Conservation (phyloP, 768 basidiomycete species). For the Tylopilus plumbeoviolaceoides region DNA sequence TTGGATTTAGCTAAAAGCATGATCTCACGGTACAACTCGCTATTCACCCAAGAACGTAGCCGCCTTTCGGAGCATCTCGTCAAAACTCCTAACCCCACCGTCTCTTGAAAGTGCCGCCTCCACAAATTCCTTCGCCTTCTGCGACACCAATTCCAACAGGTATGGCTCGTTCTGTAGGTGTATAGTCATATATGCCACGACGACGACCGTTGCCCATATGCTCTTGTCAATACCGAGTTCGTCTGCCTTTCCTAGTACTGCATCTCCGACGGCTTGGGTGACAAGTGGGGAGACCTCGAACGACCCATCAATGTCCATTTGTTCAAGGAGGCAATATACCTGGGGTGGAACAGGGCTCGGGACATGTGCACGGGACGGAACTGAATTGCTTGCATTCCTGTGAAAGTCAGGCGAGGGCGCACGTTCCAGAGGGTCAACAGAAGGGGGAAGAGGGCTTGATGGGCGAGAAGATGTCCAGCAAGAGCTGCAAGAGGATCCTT, state of each 20-base stretch:
- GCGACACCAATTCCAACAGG: conserved; percentile 38
- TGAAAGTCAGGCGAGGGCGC: conserved; percentile 33
- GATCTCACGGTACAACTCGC: no score
- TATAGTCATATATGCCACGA: conserved; percentile 42
- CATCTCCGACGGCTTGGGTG: conserved; percentile 34
- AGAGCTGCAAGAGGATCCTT: conserved; percentile 33
- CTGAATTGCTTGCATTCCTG: neutral
- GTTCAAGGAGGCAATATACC: conserved; percentile 35
- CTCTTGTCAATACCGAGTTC: conserved; percentile 30
- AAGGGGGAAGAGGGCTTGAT: conserved; percentile 20
- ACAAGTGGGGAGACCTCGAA: conserved; percentile 19
- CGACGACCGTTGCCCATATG: conserved; percentile 49
- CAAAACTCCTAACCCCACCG: conserved; percentile 4
- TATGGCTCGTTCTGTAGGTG: conserved; percentile 36
- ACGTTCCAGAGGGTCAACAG: conserved; percentile 26
- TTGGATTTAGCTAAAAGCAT: no score
- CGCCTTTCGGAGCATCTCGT: conserved; percentile 19
- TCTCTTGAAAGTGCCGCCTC: neutral
- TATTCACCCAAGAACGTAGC: conserved; percentile 2
- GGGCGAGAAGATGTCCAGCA: conserved; percentile 30
- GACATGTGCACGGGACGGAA: neutral
- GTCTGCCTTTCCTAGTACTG: conserved; percentile 29
- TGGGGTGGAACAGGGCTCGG: neutral
- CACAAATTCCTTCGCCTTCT: conserved; percentile 42
- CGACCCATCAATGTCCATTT: conserved; percentile 43